Evolutionary conservation across 1,284 basidiomycete species (phyloP).

Genomic region (Fomitopsis betulina): DNA sequence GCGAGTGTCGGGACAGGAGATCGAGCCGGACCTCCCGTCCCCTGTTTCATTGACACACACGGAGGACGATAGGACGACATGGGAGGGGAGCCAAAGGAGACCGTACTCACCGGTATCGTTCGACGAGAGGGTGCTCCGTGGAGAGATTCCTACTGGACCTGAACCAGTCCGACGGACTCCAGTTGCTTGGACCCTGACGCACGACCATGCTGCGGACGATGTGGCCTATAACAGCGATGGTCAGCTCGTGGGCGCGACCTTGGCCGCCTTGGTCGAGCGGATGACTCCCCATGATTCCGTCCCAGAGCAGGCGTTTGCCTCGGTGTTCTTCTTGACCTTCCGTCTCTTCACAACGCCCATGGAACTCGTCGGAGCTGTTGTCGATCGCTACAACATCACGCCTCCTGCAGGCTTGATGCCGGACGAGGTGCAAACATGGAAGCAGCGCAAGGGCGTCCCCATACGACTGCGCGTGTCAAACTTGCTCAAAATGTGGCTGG

Average conservation of each 20-base stretch:
- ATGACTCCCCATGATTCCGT: conserved; percentile 94
- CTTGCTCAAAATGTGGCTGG: conserved; percentile 91
- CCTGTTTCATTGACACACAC: conserved; percentile 44
- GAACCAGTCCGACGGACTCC: conserved; percentile 36
- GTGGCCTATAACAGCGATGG: conserved; percentile 90
- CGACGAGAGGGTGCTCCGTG: conserved; percentile 54
- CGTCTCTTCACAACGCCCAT: conserved; percentile 84
- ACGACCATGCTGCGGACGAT: conserved; percentile 76
- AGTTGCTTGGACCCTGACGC: conserved; percentile 54
- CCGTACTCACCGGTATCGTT: conserved; percentile 22
- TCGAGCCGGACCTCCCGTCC: conserved; percentile 43
- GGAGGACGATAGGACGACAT: conserved; percentile 50
- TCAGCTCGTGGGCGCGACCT: conserved; percentile 85
- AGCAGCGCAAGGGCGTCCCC: conserved; percentile 82
- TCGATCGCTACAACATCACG: conserved; percentile 77
- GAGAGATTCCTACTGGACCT: conserved; percentile 47
- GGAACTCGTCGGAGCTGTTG: conserved; percentile 74
- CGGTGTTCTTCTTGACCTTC: conserved; percentile 95
- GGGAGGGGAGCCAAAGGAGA: conserved; percentile 43
- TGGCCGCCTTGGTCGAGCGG: conserved; percentile 87
- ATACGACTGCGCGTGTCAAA: conserved; percentile 89
- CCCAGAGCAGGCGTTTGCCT: conserved; percentile 80
- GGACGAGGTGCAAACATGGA: conserved; percentile 73
- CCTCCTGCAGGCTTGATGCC: conserved; percentile 55
- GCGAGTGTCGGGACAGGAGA: conserved; percentile 11